Base-by-base conservation (phyloP, 2,329 filamentous ascomycete genomes). In the Beauveria caledonica region DNA sequence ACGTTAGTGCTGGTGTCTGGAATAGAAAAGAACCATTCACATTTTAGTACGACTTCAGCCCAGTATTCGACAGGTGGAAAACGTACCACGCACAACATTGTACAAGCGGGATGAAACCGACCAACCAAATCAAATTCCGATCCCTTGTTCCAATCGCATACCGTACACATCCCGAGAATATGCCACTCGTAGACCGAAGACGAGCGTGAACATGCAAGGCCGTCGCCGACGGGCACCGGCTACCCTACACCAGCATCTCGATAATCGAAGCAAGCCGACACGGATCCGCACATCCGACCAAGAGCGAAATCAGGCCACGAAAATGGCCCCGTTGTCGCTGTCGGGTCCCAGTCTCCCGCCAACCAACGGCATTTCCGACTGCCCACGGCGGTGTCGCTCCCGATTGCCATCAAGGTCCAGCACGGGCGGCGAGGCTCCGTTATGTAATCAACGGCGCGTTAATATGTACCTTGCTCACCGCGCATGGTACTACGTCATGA, bases 201-300 rank as follows among this genome's bases (percentile, higher is more conserved):
- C 11, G 42, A 17, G 42, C 33, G 17, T 33, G 10, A 21, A 21
- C 39, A n/a, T 29, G 33, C 39, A 5, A 36, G 17, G 10, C 19
- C 33, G 19, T 46, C 45, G 17, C 19, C 45, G 19, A 36, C 29
- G 21, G 15, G 33, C 21, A 19, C 15, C 17, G 19, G 55, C 56
- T 58, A 58, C 56, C 56, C 56, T 58, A 33, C 23, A 58, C 46
- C 29, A n/a, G n/a, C 11, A 50, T 58, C 56, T 58, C 56, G 56
- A 58, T 58, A 13, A 58, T 58, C 45, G 56, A 58, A 58, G 46
- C 36, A 44, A 51, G 36, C 56, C 56, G 56, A 58, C 56, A 49
- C 56, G 46, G 48, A 44, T 27, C 48, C 56, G 54, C 29, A n/a
- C 54, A 57, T 49, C 54, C 54, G 54, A 57, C 39, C 33, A 44